phyloP scores from a whole-genome alignment of 306 rosid species.

The Quercus cerris region DNA sequence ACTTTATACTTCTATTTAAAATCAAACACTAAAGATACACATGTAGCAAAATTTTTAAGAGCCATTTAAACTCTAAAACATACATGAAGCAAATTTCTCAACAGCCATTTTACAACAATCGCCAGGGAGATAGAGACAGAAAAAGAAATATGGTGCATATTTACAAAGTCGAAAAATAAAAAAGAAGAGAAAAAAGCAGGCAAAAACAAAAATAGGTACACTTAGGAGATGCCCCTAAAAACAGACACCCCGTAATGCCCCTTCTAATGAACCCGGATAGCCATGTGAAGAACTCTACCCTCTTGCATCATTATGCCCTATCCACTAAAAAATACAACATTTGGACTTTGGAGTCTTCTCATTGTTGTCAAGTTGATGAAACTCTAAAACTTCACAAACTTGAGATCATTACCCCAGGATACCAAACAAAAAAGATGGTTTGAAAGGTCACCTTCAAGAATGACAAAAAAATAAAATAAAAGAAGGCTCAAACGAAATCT shows the following conservation, averaged over 20 bases:
- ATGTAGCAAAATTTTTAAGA: constrained; percentile 19
- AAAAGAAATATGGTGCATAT: constrained; percentile 25
- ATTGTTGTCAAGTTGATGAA: constrained; percentile 18
- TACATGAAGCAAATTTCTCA: constrained; percentile 37
- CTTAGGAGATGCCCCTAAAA: constrained; percentile 58
- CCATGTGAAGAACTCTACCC: constrained; percentile 4
- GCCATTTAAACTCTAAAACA: constrained; percentile 9
- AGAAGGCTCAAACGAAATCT: constrained; percentile 52
- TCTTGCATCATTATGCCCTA: neutral
- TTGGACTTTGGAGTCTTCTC: neutral
- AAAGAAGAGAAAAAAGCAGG: neutral
- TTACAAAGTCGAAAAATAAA: constrained; percentile 36
- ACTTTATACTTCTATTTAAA: neutral
- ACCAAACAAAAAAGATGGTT: constrained; percentile 40
- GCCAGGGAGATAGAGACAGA: constrained; percentile 17
- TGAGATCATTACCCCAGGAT: constrained; percentile 31
- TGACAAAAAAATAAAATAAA: constrained; percentile 21
- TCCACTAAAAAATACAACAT: constrained; percentile 7
- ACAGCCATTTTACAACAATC: constrained; percentile 52
- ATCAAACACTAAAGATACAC: neutral
- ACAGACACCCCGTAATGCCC: constrained; percentile 48
- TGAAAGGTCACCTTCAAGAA: constrained; percentile 52
- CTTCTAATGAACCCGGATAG: constrained; percentile 8
- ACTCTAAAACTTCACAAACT: constrained; percentile 40
- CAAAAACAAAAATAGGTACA: constrained; percentile 17